These are phyloP conservation scores for Solanum lycopersicoides DNA, from an alignment of 257 asterid species.

Conservation along the genomic window DNA sequence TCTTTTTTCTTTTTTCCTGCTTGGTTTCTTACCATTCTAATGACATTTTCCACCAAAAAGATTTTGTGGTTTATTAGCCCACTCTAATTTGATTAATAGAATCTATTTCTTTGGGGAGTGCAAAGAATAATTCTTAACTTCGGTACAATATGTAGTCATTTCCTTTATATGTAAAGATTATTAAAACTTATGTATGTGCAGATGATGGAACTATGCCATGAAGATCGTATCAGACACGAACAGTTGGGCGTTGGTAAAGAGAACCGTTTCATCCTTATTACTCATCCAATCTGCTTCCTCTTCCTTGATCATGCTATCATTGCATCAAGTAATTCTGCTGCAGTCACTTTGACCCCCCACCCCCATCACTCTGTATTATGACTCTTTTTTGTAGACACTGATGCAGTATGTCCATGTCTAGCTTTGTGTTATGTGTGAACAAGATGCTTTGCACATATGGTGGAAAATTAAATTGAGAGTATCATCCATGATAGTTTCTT, in stretches of 20 bases:
- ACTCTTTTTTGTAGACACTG: background rate
- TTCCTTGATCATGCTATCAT: conserved; percentile 96
- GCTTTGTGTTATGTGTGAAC: background rate
- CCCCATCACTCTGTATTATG: background rate
- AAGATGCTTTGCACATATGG: background rate
- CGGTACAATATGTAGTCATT: background rate
- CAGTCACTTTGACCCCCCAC: background rate
- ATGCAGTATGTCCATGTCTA: background rate
- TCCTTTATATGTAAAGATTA: background rate
- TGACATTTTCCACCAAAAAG: background rate
- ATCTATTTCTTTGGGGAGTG: background rate
- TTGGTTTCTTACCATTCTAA: background rate
- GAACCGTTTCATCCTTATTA: conserved; percentile 84
- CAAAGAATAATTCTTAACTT: background rate
- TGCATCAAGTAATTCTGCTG: conserved; percentile 52
- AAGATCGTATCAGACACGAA: conserved; percentile 83
- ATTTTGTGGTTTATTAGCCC: background rate
- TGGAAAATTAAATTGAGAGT: background rate
- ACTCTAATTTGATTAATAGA: background rate
- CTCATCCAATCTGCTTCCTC: conserved; percentile 93
- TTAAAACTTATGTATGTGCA: conserved; percentile 14
- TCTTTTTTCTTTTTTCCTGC: background rate
- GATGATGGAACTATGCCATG: conserved; percentile 99
- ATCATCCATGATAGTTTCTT: background rate
- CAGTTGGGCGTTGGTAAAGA: conserved; percentile 86